Base-by-base conservation (phyloP, 2,329 filamentous ascomycete genomes). In the Zymoseptoria passerinii region DNA sequence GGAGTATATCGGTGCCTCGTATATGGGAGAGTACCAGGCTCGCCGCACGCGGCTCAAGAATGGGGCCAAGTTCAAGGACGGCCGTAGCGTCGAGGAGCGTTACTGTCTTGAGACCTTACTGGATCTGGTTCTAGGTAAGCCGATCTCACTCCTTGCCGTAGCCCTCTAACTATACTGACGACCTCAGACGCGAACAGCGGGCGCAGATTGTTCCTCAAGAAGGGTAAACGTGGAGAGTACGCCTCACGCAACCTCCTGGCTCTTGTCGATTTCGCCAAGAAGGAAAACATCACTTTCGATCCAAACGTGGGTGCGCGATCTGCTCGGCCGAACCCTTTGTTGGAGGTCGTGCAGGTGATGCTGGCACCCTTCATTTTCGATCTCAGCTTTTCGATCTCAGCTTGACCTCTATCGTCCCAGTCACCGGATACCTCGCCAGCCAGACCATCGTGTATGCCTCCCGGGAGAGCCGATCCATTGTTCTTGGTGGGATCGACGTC, bases 361-460 rank as follows among this genome's bases (percentile, higher is more conserved):
- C 61, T 72, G n/a, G 63, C 67, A 71, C 67, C 69, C 2, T 54
- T 53, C 3, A 51, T 70, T 6, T 59, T 71, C 16, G 50, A 44
- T 44, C 35, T 44, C 27, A 57, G 61, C 57, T 54, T 64, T 59
- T 71, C 16, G 50, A 44, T 44, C 35, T 44, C 27, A 57, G 61
- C 57, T 54, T 64, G 54, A 55, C 60, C 40, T 50, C 28, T 40
- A 54, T 61, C 20, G 29, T 61, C 29, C n/a, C 49, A n/a, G 40
- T 56, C 29, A 53, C 53, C 29, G 49, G 61, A n/a, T 77, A 81
- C 56, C 72, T 76, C 8, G 67, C 72, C 2, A 77, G 76, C 0
- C 80, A 82, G 65, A 63, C 68, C 48, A 66, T 70, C 19, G 79
- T 74, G 1, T 82, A 82, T 63, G 63, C 67, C 10, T 63, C 70